Evolutionary conservation across 352 stramenopile species (phyloP), one percentile per base, ranked within the genome.

Genomic region (Elongisporangium anandrum): DNA sequence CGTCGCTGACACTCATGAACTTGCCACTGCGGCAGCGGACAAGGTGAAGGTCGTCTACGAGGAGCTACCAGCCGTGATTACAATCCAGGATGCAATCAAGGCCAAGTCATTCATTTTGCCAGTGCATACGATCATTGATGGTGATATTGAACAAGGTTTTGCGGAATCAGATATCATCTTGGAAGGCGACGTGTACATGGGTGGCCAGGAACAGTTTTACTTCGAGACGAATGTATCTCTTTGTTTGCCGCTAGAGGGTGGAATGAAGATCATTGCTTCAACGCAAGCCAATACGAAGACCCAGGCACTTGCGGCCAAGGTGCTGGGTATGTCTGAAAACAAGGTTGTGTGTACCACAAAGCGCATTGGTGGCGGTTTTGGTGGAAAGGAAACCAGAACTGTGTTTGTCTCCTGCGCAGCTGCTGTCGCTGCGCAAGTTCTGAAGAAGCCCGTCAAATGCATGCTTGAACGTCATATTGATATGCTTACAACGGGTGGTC

Each of bases 201-300:
- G 92, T 20, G 94, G 92, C 7, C 95, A 98, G 61, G 94, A 98
- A 61, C 95, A 98, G 70, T 98, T 98, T 64, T 98, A 98, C 75
- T 89, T 98, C 20, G 93, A 98, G 69, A 97, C 89, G 10, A 94
- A 97, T 52, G 78, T 87, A 10, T 87, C 85, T 4, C 64, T 97
- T 5, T 91, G 72, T 26, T 85, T 75, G 2, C 89, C 91, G 1
- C 69, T 81, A 57, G 91, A 98, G 56, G 89, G 90, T 23, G 87
- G 91, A 16, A 86, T 99, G 65, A 96, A 96, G 39, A 82, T 99
- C 24, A 45, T 45, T 12, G 10, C 34, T 15, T 99, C 95, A 1
- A 99, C 95, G 0, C 97, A 99, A 76, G 93, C 92, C 5, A 77
- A 86, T 6, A 96, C 85, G 5, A 97, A 98, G 63, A 98, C 94